Percentiles rank a stretch among this genome's conserved stretches.
These are phyloP conservation scores for Macrolepiota albuminosa DNA, from an alignment of 768 basidiomycete genomes.

Conservation along the genomic window DNA sequence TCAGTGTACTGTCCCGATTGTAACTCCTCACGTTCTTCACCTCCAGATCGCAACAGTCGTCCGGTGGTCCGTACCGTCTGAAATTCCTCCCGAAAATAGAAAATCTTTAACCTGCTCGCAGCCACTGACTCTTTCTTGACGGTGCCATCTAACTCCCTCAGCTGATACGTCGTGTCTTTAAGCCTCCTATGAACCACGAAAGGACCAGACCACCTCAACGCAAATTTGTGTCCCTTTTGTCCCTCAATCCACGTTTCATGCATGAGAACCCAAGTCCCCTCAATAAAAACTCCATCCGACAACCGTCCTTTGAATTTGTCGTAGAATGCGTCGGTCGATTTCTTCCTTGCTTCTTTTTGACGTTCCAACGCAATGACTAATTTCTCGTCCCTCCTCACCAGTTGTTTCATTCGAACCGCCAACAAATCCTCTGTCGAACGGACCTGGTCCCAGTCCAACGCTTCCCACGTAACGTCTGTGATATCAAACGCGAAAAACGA, in stretches of 20 bases:
- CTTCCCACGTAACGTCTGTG: not conserved
- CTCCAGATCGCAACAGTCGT: no score
- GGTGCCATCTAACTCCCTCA: no score
- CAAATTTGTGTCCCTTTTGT: no score
- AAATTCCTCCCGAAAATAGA: no score
- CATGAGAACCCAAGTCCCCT: not conserved
- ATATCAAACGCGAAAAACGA: not conserved
- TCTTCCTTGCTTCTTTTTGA: not conserved
- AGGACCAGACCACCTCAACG: not conserved
- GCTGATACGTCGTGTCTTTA: no score
- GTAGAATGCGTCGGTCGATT: not conserved
- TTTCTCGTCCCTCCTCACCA: not conserved
- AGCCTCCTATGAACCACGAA: not conserved
- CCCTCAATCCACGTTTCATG: not conserved
- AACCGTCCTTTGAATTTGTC: not conserved
- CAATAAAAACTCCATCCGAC: fast-evolving
- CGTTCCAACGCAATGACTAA: not conserved
- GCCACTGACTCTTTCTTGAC: no score
- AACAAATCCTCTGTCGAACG: not conserved
- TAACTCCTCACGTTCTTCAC: no score
- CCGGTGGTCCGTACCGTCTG: no score
- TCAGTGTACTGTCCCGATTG: no score
- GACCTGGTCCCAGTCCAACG: not conserved
- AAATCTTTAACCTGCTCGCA: no score
- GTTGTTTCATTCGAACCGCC: not conserved